Percentiles rank a stretch among this genome's conserved stretches.
phyloP scores from a whole-genome alignment of 106 monocot species.

The Apostasia shenzhenica region DNA sequence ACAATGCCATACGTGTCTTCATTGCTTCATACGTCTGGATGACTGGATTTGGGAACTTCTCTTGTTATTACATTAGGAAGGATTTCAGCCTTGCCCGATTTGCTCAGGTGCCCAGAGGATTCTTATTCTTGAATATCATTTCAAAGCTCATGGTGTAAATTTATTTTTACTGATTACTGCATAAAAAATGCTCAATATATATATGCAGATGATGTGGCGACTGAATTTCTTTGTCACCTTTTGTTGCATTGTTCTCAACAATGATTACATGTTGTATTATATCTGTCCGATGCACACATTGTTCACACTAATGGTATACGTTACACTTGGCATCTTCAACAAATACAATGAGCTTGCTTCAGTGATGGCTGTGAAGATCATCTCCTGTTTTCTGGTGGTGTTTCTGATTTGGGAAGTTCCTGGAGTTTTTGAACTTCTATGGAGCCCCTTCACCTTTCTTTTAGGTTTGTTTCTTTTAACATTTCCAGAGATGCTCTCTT shows the following conservation, averaged over 20 bases:
- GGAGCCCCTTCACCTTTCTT: conserved; percentile 80
- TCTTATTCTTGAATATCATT: conserved; percentile 2
- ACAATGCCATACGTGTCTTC: conserved; percentile 93
- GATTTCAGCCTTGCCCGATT: conserved; percentile 91
- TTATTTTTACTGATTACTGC: neutral
- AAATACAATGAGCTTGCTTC: conserved; percentile 84
- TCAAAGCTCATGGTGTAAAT: neutral
- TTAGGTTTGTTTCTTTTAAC: conserved; percentile 41
- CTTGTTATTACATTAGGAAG: conserved; percentile 86
- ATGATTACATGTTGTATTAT: conserved; percentile 95
- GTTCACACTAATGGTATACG: conserved; percentile 96
- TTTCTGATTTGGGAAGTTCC: conserved; percentile 92
- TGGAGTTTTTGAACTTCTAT: conserved; percentile 74
- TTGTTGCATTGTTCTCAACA: conserved; percentile 89
- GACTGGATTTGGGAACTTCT: conserved; percentile 98
- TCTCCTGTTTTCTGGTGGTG: conserved; percentile 65
- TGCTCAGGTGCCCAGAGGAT: conserved; percentile 53
- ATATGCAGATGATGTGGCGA: conserved; percentile 98
- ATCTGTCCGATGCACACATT: conserved; percentile 99
- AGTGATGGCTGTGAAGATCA: conserved; percentile 74
- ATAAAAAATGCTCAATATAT: neutral
- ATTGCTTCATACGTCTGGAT: conserved; percentile 98
- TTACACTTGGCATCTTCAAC: conserved; percentile 83
- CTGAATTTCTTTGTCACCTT: conserved; percentile 88
- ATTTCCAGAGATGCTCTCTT: neutral